These are phyloP conservation scores for Penicillium sp. DNA, from an alignment of 2,329 filamentous ascomycete genomes.

Conservation along the genomic window DNA sequence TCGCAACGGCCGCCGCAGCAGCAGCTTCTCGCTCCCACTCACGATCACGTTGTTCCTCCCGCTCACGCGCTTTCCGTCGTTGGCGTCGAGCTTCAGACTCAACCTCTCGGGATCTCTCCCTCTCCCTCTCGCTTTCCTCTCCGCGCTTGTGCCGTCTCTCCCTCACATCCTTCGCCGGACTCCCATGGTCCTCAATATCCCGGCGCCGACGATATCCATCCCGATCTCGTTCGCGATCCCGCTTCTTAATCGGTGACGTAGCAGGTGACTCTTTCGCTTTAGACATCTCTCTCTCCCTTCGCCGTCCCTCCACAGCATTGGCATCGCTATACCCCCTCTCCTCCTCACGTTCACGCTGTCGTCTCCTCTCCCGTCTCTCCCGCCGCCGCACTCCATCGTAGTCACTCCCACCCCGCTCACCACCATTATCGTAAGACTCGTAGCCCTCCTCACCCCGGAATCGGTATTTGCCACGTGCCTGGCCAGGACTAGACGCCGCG, in stretches of 20 bases:
- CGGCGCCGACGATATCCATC: slow-evolving; percentile 40
- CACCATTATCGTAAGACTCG: slow-evolving; percentile 35
- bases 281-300: slow-evolving; percentile 30
- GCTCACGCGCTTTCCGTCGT: slow-evolving; percentile 30
- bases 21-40: slow-evolving; percentile 26
- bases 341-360: slow-evolving; percentile 28
- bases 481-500: slow-evolving; percentile 23
- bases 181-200: slow-evolving; percentile 39
- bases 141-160: slow-evolving; percentile 30
- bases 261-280: slow-evolving; percentile 47
- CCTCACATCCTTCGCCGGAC: slow-evolving; percentile 28
- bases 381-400: slow-evolving; percentile 32
- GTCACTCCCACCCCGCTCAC: slow-evolving; percentile 31
- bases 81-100: slow-evolving; percentile 37
- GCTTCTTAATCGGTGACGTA: slow-evolving; percentile 44
- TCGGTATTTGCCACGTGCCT: slow-evolving; percentile 28
- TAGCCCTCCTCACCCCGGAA: slow-evolving; percentile 31
- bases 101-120: slow-evolving; percentile 22
- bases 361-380: slow-evolving; percentile 31
- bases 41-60: slow-evolving; percentile 28
- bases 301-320: slow-evolving; percentile 29
- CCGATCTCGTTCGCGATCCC: slow-evolving; percentile 41
- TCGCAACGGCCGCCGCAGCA: slow-evolving; percentile 28
- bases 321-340: slow-evolving; percentile 32
- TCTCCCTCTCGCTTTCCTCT: slow-evolving; percentile 26